Base-by-base conservation (phyloP, 2,329 filamentous ascomycete species). In the Penicillium sp. region DNA sequence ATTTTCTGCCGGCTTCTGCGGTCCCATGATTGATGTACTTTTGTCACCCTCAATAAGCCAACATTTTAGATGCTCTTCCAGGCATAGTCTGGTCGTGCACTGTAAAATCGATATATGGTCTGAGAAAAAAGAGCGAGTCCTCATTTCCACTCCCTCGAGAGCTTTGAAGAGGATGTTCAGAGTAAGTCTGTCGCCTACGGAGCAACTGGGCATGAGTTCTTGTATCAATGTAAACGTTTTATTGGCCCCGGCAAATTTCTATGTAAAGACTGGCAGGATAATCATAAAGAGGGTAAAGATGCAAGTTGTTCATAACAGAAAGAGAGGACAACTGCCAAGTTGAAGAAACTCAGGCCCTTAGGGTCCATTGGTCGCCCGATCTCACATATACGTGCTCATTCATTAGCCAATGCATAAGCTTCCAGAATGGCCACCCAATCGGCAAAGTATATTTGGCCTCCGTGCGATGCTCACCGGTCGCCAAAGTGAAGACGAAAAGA, bases 361-460 rank as follows among this genome's bases (percentile, higher is more conserved):
- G 18, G 2, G 18, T 18, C 18, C 18, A 18, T 31, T 34, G 4
- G 4, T 13, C 32, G 11, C 10, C 32, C 32, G 5, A 72, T 88
- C 93, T 47, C 93, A 89, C 47, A 11, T 34, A 9, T 55, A 27
- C 7, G 8, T 34, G n/a, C 5, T 22, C 16, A 43, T 27, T 39
- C n/a, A 44, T 43, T 10, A 59, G 24, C 47, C 47, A 29, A 6
- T 34, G 24, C 22, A 64, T 27, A 31, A 59, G 38, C 38, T 46
- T 46, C 31, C 55, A 16, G 18, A 64, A 48, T 3, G 51, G 55
- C 8, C 16, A 43, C 60, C 91, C 91, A 71, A 94, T 90, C 1
- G 91, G 91, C 64, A 96, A 75, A 1, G 92, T 94, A 2, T 87
- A 85, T 46, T 83, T 86, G 10, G 93, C 93, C 71, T 94, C 89